A percentile compares a stretch with the other conserved stretches of the same genome.
These are phyloP conservation scores for Mrakia blollopis DNA, from an alignment of 768 basidiomycete genomes.

Conservation along the genomic window DNA sequence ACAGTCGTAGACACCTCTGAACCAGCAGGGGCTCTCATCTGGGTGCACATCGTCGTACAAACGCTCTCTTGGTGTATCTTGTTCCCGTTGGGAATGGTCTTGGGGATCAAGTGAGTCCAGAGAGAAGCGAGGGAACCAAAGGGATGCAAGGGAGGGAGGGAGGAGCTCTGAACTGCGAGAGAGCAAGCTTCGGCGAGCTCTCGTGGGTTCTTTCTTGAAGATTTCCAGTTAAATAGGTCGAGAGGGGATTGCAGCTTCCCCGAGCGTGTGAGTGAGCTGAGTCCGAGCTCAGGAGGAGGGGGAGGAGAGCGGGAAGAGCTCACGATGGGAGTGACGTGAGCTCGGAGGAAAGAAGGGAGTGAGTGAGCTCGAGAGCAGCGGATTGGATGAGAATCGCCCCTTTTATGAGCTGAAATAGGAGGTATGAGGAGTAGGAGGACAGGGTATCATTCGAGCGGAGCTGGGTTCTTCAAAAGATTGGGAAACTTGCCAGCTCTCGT, in stretches of 20 bases:
- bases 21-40: slow-evolving; percentile 19
- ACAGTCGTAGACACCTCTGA: not conserved
- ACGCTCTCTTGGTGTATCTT: slow-evolving; percentile 15
- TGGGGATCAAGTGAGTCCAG: slow-evolving; percentile 26
- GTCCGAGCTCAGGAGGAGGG: not conserved
- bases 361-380: not conserved
- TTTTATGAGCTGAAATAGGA: not conserved
- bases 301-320: not conserved
- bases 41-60: slow-evolving; percentile 20
- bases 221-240: too few species aligned
- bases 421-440: too few species aligned
- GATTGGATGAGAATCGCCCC: not conserved
- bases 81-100: slow-evolving; percentile 30
- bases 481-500: too few species aligned
- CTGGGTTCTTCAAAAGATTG: too few species aligned
- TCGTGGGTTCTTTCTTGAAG: too few species aligned
- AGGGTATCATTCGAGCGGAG: too few species aligned
- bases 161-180: too few species aligned
- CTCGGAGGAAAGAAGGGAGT: not conserved
- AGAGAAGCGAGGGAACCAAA: not conserved
- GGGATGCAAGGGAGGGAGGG: too few species aligned
- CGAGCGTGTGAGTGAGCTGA: not conserved
- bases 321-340: not conserved
- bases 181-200: too few species aligned
- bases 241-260: too few species aligned